Base-by-base conservation (phyloP, 768 basidiomycete genomes). In the Lactarius trivialis region DNA sequence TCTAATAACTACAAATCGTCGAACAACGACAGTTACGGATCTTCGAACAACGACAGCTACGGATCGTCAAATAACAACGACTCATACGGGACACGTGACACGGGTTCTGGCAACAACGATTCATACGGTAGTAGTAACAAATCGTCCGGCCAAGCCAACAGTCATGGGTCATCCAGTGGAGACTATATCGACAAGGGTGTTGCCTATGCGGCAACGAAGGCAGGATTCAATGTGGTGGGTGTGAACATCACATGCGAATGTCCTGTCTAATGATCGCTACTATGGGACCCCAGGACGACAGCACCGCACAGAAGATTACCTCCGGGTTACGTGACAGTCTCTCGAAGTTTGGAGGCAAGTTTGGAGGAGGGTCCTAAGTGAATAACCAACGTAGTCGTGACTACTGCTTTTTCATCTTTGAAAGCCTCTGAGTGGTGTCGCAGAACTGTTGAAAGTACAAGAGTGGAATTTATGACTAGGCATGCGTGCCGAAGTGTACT, bases 211-310 rank as follows among this genome's bases (percentile, higher is more conserved):
- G 70, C 80, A 7, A 59, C 72, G 60, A 75, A 77, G 68, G 76
- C 75, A 32, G 82, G 82, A 0, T 76, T 72, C 65, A 75, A 79
- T 62, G 7, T 82, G 17, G 81, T 83, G 60, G 54, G 79, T 73
- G 11, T 49, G n/a, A 14, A 21, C 9, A 2, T 3, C 21, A 30
- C 21, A 11, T n/a, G n/a, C n/a, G 11, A 3, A 14, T 54, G 4
- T 54, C 32, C 24, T 14, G 34, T 34, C 19, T 54, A 4, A n/a
- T 7, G 34, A 15, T 17, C 32, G 5, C 12, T 21, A 7, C 41
- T 24, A n/a, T 55, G 32, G n/a, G 28, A 7, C 34, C 43, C 7
- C 61, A 73, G 73, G 73, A 73, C 57, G 69, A 75, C 9, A 2
- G 55, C 6, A 81, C 78, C 7, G 75, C 76, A 12, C 33, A 72